Evolutionary conservation across 352 stramenopile species (phyloP), one percentile per base, ranked within the genome.

Genomic region (Phytophthora meadii): DNA sequence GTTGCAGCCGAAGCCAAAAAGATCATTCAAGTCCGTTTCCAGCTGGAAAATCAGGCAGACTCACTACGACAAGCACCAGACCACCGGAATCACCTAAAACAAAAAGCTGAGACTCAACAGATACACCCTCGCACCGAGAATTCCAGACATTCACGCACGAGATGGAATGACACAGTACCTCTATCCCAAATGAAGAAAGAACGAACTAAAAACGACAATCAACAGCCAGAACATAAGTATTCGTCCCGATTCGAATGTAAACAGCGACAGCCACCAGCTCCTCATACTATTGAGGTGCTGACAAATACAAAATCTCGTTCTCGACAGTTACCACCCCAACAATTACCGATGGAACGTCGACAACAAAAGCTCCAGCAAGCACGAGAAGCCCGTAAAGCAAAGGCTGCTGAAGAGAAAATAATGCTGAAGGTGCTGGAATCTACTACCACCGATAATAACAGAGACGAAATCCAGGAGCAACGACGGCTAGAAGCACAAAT

Each of bases 1-100:
- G 25, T 68, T 42, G 48, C 53, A 28, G 48, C 53, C 37, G 52
- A 66, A 34, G 81, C 74, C 0, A 80, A 76, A 45, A 60, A 89
- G 39, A 82, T 92, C 54, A 77, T 92, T 37, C 62, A 42, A 39
- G 45, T 48, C 48, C 79, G 81, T 12, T 71, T 90, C 10, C 40
- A 82, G 14, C 55, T 90, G 3, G 83, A 92, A 30, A 57, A 65
- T 25, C 64, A 74, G 14, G 77, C 73, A 1, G 58, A 84, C 5
- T 48, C 45, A 2, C 59, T 92, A n/a, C 74, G 77, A 8, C 68
- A 61, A 15, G 25, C 19, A 24, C 49, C 37, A 19, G 39, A 14
- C 46, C 46, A 40, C 30, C 45, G 2, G 15, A 45, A 70, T 19
- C 32, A 22, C n/a, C 17, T 3, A 28, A 59, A 57, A 30, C 32